phyloP scores from a whole-genome alignment of 306 rosid genomes.

The Rosa multiflora region DNA sequence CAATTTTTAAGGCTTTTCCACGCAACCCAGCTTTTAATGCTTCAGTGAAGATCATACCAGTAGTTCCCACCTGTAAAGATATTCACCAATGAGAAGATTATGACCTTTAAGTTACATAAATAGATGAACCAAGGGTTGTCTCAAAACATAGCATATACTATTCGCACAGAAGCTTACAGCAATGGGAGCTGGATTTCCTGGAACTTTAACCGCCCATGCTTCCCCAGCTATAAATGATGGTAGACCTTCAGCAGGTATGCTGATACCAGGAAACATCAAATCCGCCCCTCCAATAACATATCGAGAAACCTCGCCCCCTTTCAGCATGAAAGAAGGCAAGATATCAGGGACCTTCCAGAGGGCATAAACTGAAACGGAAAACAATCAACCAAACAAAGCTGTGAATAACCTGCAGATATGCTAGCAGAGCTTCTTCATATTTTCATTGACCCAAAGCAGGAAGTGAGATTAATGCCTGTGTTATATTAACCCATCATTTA shows the following conservation, averaged over 20 bases:
- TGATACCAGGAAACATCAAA: constrained; percentile 96
- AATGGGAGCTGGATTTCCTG: constrained; percentile 90
- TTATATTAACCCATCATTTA: too few species aligned
- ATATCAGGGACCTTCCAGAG: constrained; percentile 88
- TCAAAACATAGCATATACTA: not conserved
- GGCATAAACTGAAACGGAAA: constrained; percentile 61
- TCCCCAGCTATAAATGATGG: constrained; percentile 73
- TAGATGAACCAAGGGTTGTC: not conserved
- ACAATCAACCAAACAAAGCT: not conserved
- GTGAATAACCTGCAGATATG: not conserved
- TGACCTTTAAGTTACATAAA: not conserved
- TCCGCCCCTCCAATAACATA: constrained; percentile 91
- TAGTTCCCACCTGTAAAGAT: constrained; percentile 72
- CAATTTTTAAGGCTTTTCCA: constrained; percentile 85
- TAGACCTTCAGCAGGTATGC: constrained; percentile 71
- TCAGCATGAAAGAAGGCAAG: constrained; percentile 73
- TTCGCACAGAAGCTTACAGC: constrained; percentile 48
- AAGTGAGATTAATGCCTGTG: not conserved
- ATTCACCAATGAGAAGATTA: constrained; percentile 1
- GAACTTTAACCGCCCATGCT: constrained; percentile 88
- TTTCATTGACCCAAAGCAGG: not conserved
- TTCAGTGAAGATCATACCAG: constrained; percentile 77
- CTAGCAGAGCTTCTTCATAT: not conserved
- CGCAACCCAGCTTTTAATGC: constrained; percentile 83
- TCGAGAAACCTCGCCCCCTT: constrained; percentile 89